Evolutionary conservation across 345 rosid genomes (phyloP).

Genomic region (Citrus glauca): DNA sequence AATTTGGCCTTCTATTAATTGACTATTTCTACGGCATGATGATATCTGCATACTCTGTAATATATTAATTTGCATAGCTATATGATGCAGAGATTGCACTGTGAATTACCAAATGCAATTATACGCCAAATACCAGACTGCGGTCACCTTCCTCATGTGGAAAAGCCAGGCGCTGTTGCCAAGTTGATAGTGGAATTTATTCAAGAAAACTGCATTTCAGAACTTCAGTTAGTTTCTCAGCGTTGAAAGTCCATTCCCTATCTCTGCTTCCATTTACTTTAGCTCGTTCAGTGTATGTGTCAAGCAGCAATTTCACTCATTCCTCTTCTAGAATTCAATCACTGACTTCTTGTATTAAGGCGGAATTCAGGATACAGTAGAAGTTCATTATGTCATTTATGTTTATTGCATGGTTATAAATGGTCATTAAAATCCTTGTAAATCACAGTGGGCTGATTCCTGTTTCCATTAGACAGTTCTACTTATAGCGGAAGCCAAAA

Average conservation of each 20-base stretch:
- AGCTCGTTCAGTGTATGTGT: not conserved
- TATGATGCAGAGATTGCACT: conserved; percentile 59
- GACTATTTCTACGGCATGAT: not conserved
- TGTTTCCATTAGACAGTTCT: not conserved
- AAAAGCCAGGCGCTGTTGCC: conserved; percentile 54
- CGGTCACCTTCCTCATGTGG: conserved; percentile 91
- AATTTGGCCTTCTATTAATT: not conserved
- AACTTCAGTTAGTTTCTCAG: conserved; percentile 26
- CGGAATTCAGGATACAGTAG: not conserved
- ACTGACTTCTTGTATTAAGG: not conserved
- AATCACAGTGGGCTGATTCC: not conserved
- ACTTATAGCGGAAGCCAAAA: not conserved
- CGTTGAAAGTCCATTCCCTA: conserved; percentile 9
- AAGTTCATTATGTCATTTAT: not conserved
- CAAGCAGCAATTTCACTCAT: not conserved
- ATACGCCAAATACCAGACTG: conserved; percentile 70
- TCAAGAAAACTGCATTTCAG: conserved; percentile 35
- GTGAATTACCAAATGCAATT: conserved; percentile 60
- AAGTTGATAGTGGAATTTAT: conserved; percentile 61
- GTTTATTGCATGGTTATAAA: not conserved
- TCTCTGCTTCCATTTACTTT: conserved; percentile 7
- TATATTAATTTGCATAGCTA: not conserved
- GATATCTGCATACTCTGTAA: not conserved
- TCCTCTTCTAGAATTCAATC: not conserved
- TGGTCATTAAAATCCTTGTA: not conserved